Percentiles rank a stretch among this genome's conserved stretches.
Evolutionary conservation across 2,329 filamentous ascomycete genomes (phyloP).

Genomic region (Lecanosticta acicola): DNA sequence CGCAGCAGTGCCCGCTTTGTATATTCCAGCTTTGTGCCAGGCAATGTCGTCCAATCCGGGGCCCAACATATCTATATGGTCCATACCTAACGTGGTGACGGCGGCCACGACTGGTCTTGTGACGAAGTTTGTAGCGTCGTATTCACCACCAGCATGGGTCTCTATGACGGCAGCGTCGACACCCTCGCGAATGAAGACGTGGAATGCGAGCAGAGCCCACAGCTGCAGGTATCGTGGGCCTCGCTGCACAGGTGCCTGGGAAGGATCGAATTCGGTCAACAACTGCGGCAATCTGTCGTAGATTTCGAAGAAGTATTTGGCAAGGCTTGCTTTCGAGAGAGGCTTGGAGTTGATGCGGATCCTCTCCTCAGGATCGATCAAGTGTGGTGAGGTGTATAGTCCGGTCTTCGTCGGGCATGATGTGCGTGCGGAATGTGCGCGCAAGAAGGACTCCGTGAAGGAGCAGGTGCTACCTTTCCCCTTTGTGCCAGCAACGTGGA

Average conservation of each 20-base stretch:
- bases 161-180: conserved; percentile 76
- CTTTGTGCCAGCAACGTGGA: conserved; percentile 87
- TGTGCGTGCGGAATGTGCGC: conserved; percentile 18
- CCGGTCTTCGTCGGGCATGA: conserved; percentile 45
- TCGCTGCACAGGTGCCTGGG: conserved; percentile 57
- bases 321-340: conserved; percentile 52
- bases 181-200: conserved; percentile 70
- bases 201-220: conserved; percentile 77
- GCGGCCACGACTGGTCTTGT: conserved; percentile 62
- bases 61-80: conserved; percentile 75
- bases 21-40: conserved; percentile 86
- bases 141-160: conserved; percentile 87
- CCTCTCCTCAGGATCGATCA: conserved; percentile 72
- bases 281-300: conserved; percentile 36
- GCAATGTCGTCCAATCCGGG: conserved; percentile 72
- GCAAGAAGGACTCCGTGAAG: conserved; percentile 69
- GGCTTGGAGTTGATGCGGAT: conserved; percentile 70
- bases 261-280: conserved; percentile 37
- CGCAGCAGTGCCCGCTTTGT: conserved; percentile 59
- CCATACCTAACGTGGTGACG: conserved; percentile 76
- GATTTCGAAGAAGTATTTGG: conserved; percentile 43
- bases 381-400: conserved; percentile 78
- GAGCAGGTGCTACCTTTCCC: conserved; percentile 83
- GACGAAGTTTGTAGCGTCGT: conserved; percentile 84
- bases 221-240: conserved; percentile 67